These are phyloP conservation scores for Collariella sp. DNA, from an alignment of 495 filamentous ascomycete genomes.

Conservation along the genomic window DNA sequence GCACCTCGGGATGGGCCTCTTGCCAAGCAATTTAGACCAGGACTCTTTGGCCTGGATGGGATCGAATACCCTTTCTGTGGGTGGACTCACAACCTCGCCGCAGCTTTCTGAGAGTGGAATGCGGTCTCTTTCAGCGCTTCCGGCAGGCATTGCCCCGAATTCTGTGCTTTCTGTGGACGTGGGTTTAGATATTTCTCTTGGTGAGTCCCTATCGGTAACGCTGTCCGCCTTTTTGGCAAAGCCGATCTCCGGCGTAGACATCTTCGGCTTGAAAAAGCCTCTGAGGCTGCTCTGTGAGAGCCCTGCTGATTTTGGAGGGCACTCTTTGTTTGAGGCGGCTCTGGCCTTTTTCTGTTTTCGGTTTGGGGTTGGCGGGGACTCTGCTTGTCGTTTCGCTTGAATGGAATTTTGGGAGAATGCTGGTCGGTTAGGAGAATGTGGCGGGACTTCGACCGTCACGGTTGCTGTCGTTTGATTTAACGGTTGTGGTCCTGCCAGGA, in stretches of 20 bases:
- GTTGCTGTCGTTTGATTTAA: constrained; percentile 4
- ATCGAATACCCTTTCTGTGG: constrained; percentile 44
- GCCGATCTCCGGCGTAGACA: constrained; percentile 19
- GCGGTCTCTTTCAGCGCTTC: neutral
- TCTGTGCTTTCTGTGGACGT: neutral
- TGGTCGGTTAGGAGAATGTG: neutral
- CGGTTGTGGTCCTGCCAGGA: neutral
- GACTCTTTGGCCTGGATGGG: constrained; percentile 69
- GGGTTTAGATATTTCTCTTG: neutral
- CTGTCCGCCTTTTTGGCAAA: neutral
- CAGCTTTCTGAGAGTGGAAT: neutral
- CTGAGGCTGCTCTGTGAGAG: constrained; percentile 67
- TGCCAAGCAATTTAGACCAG: constrained; percentile 79
- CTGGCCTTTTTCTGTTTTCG: constrained; percentile 38
- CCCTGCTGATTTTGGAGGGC: constrained; percentile 24
- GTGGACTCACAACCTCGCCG: neutral
- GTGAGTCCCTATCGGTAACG: neutral
- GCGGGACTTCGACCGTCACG: neutral
- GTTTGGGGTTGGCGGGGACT: constrained; percentile 10
- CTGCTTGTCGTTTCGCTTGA: constrained; percentile 29
- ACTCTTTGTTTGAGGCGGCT: constrained; percentile 25
- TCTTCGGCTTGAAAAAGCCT: constrained; percentile 72
- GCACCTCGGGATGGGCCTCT: constrained; percentile 64
- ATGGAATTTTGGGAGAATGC: constrained; percentile 18
- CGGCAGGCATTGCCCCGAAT: neutral